Conservation (phyloP, 225 moss, liverwort and hornwort genomes). For the Pleurozium schreberi region DNA sequence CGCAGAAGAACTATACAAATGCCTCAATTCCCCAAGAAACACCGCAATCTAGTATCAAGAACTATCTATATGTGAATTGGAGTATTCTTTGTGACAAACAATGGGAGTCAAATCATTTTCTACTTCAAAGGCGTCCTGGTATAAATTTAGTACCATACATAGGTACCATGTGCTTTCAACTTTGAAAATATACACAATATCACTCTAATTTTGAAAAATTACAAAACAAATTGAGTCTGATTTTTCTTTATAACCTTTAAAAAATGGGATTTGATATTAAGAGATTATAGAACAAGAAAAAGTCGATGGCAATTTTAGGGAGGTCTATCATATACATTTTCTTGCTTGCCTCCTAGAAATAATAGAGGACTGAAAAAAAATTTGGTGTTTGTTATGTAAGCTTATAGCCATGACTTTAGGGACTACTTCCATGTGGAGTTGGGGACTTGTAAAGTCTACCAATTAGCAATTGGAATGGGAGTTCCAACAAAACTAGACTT, state of each 20-base stretch:
- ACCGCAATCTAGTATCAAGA: no score
- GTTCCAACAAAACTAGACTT: no score
- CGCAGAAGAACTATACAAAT: not conserved
- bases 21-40: rapidly evolving
- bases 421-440: no score
- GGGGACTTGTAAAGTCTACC: no score
- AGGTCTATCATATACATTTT: no score
- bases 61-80: no score
- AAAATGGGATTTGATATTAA: not conserved
- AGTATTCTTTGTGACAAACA: not conserved
- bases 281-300: not conserved
- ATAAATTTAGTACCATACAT: not conserved
- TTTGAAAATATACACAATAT: not conserved
- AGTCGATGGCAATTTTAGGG: rapidly evolving
- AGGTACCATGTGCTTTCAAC: not conserved
- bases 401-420: no score
- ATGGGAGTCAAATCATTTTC: not conserved
- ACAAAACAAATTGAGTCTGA: rapidly evolving
- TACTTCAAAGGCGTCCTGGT: not conserved
- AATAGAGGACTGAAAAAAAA: not conserved
- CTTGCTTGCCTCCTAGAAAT: not conserved
- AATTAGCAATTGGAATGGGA: no score
- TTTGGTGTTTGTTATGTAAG: no score
- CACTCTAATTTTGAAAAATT: not conserved
- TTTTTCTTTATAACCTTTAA: not conserved